Evolutionary conservation across 2,329 filamentous ascomycete genomes (phyloP).

Genomic region (Ascochyta fabae): DNA sequence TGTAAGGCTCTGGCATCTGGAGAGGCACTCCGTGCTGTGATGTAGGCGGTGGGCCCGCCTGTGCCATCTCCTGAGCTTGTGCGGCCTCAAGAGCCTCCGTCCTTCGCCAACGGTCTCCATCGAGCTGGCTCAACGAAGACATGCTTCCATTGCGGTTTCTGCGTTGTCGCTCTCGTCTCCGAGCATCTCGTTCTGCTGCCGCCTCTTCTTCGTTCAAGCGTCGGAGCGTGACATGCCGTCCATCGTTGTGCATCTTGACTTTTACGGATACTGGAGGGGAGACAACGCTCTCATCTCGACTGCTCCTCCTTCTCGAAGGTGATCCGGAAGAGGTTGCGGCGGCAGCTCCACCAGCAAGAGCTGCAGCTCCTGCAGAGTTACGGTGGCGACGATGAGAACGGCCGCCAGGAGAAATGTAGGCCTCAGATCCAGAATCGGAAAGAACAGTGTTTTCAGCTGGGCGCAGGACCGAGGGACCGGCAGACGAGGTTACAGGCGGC

Average conservation of each 20-base stretch:
- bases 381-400: slow-evolving; percentile 43
- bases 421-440: slow-evolving; percentile 51
- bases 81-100: slow-evolving; percentile 47
- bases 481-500: slow-evolving; percentile 36
- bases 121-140: slow-evolving; percentile 46
- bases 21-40: slow-evolving; percentile 33
- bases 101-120: slow-evolving; percentile 50
- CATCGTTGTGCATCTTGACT: slow-evolving; percentile 69
- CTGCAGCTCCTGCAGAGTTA: slow-evolving; percentile 29
- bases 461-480: slow-evolving; percentile 43
- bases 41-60: slow-evolving; percentile 24
- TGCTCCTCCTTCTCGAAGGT: slow-evolving; percentile 40
- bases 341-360: slow-evolving; percentile 35
- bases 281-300: slow-evolving; percentile 53
- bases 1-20: slow-evolving; percentile 39
- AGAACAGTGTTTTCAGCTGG: slow-evolving; percentile 48
- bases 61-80: slow-evolving; percentile 41
- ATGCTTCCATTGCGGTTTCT: slow-evolving; percentile 49
- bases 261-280: slow-evolving; percentile 69
- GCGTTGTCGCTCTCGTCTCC: slow-evolving; percentile 55
- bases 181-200: slow-evolving; percentile 63
- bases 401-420: slow-evolving; percentile 46
- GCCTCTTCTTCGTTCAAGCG: slow-evolving; percentile 68
- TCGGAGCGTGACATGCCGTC: slow-evolving; percentile 67
- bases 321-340: slow-evolving; percentile 37